Evolutionary conservation across 73 alveolate species (phyloP), one percentile per base, ranked within the genome.

Genomic region (Durusdinium trenchii): DNA sequence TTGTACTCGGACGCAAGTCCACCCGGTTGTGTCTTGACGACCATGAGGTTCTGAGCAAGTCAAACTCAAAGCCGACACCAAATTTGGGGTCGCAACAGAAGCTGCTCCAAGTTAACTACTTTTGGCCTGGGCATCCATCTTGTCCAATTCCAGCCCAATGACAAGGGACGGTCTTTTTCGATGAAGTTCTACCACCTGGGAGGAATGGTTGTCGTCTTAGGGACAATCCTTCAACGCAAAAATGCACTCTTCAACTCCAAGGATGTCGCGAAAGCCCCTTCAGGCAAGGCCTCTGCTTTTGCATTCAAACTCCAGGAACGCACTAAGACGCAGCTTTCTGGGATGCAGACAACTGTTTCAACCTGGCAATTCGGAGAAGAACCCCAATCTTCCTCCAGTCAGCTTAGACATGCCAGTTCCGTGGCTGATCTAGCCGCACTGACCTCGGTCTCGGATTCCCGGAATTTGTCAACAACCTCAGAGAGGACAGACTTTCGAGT

Each of bases 21-120:
- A 51, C 94, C 94, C 9, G 94, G 94, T 75, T 84, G 94, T 3
- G 94, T 84, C 43, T 84, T 84, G 48, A 84, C 76, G 35, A 84
- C 94, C 94, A 84, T 84, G 69, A 84, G 94, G 75, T 84, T 84
- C 94, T 82, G 92, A 30, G 20, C 54, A 0, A 38, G 32, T 71
- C 42, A 20, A 71, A n/a, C 9, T 64, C 78, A 32, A 32, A 1
- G 85, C 57, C 14, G 86, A 36, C 14, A 50, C 10, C 57, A 10
- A 50, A 12, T 38, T 67, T 23, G 23, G 69, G 23, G 38, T 64
- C 78, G 32, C 78, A 40, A 73, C 9, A 32, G 14, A 9, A 26
- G 81, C 81, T 12, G 86, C n/a, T n/a, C n/a, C n/a, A n/a, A n/a
- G n/a, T n/a, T n/a, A n/a, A n/a, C n/a, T n/a, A n/a, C n/a, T n/a